A percentile compares a stretch with the other conserved stretches of the same genome.
Conservation (phyloP, 257 asterid species). For the Salvia hispanica region DNA sequence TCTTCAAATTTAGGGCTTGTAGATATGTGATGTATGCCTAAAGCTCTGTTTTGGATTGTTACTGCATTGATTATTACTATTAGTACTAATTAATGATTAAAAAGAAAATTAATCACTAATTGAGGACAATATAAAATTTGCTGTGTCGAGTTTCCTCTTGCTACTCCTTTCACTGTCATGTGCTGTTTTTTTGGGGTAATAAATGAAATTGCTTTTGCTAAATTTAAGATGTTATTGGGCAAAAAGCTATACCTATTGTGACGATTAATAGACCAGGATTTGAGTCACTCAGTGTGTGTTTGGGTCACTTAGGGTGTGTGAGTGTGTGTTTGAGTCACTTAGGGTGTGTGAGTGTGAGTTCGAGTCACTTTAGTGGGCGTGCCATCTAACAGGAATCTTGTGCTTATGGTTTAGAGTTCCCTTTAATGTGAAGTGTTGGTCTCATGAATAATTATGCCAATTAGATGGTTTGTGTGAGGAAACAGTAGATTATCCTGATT, state of each 20-base stretch:
- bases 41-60: conserved; percentile 6
- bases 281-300: too few relatives aligned
- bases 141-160: neutral
- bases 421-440: neutral
- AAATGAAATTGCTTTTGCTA: neutral
- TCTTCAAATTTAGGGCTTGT: conserved; percentile 4
- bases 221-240: neutral
- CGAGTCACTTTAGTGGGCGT: too few relatives aligned
- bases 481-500: neutral
- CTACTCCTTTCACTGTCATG: neutral
- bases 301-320: too few relatives aligned
- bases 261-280: too few relatives aligned
- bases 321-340: too few relatives aligned
- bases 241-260: neutral
- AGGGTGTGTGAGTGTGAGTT: too few relatives aligned
- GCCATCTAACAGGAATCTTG: too few relatives aligned
- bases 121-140: neutral
- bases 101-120: too few relatives aligned
- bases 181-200: neutral
- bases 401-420: neutral
- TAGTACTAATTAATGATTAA: neutral
- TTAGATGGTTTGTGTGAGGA: neutral
- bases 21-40: neutral
- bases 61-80: neutral
- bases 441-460: neutral